Evolutionary conservation across 2,329 filamentous ascomycete species (phyloP).

Genomic region (Sphaerostilbella broomeana): DNA sequence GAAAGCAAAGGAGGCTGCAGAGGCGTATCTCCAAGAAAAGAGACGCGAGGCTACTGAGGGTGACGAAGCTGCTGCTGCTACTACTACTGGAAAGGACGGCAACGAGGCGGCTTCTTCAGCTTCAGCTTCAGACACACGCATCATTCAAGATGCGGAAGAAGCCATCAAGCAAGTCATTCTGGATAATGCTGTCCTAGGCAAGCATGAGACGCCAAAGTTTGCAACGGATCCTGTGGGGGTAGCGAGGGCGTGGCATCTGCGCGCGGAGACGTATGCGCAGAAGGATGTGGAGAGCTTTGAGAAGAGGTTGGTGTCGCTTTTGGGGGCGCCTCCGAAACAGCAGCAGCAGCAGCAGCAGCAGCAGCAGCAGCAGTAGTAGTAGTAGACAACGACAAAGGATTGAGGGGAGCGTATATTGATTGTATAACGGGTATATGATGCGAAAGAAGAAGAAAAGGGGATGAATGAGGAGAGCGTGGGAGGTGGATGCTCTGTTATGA

Average conservation of each 20-base stretch:
- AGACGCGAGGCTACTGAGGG: slow-evolving; percentile 17
- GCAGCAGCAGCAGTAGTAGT: no score
- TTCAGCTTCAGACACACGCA: slow-evolving; percentile 14
- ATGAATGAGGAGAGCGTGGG: no score
- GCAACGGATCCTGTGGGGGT: slow-evolving; percentile 28
- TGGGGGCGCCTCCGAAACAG: no score
- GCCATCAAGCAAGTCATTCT: slow-evolving; percentile 27
- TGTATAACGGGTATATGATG: no score
- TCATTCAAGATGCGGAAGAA: slow-evolving; percentile 29
- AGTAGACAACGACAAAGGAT: no score
- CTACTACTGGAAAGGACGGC: slow-evolving; percentile 12
- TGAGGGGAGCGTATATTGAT: no score
- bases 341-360: no score
- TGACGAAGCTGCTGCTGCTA: slow-evolving; percentile 13
- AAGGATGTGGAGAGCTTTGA: slow-evolving; percentile 32
- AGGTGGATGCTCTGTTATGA: no score
- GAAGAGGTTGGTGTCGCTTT: slow-evolving; percentile 31
- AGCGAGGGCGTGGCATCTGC: slow-evolving; percentile 32
- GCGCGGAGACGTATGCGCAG: slow-evolving; percentile 30
- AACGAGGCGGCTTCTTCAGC: slow-evolving; percentile 1
- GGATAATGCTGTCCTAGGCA: slow-evolving; percentile 28
- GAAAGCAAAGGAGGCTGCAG: slow-evolving; percentile 24
- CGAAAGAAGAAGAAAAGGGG: slow-evolving; percentile 1
- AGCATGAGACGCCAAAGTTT: slow-evolving; percentile 31
- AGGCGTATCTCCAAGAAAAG: slow-evolving; percentile 24